Conservation (phyloP, 2,329 filamentous ascomycete species). For the Sclerotinia trifoliorum region DNA sequence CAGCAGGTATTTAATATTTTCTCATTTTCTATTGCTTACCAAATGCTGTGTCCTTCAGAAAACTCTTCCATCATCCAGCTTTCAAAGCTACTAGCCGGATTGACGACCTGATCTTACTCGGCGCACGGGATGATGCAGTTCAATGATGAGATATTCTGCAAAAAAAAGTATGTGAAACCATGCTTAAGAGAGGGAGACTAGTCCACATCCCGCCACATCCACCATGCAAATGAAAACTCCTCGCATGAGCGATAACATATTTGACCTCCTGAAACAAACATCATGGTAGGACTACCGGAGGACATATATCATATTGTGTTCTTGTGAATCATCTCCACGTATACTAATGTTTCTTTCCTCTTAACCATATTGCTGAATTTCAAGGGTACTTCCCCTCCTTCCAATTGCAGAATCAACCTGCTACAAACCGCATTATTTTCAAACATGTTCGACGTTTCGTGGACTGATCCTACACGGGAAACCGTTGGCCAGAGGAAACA, state of each 20-base stretch:
- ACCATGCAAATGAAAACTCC: conserved; percentile 23
- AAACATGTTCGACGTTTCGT: conserved; percentile 40
- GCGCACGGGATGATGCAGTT: conserved; percentile 18
- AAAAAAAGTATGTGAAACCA: conserved; percentile 13
- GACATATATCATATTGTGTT: conserved; percentile 19
- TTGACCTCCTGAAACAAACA: conserved; percentile 22
- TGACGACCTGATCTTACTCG: conserved; percentile 15
- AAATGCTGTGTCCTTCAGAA: conserved; percentile 17
- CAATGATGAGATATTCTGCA: conserved; percentile 17
- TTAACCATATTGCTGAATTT: conserved; percentile 12
- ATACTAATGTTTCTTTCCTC: conserved; percentile 14
- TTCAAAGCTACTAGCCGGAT: conserved; percentile 21
- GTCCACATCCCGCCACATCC: conserved; percentile 14
- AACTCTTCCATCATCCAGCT: conserved; percentile 5
- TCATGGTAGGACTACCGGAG: not conserved
- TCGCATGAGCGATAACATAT: conserved; percentile 20
- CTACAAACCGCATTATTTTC: conserved; percentile 24
- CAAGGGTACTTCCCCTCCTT: conserved; percentile 14
- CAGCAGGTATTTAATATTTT: not conserved
- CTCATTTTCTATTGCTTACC: conserved; percentile 12
- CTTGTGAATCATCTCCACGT: conserved; percentile 23
- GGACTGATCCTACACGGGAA: conserved; percentile 37
- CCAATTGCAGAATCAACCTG: conserved; percentile 18
- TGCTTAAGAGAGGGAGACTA: not conserved
- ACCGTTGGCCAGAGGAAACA: conserved; percentile 38